phyloP scores from a whole-genome alignment of 805 yeast species.

The Saccharomyces jurei region DNA sequence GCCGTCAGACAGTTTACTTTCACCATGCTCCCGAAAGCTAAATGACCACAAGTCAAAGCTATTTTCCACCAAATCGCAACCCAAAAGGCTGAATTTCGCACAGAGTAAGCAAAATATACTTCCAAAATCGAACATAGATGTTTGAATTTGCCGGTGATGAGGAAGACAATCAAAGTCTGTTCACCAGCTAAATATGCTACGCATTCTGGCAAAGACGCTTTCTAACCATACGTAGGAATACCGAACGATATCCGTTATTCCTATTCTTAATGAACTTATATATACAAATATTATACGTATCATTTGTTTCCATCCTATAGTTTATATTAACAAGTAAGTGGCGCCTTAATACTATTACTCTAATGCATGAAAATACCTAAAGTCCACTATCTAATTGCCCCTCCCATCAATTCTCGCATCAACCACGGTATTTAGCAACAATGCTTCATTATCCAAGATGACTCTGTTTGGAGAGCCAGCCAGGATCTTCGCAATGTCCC shows the following conservation, averaged over 20 bases:
- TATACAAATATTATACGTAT: background rate
- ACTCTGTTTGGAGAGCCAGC: conserved; percentile 86
- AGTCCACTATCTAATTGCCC: background rate
- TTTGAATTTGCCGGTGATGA: background rate
- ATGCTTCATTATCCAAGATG: conserved; percentile 83
- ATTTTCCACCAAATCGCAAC: conserved; percentile 12
- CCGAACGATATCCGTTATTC: background rate
- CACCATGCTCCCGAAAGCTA: conserved; percentile 52
- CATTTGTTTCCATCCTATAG: background rate
- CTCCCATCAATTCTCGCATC: conserved; percentile 47
- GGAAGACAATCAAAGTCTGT: background rate
- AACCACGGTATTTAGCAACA: conserved; percentile 78
- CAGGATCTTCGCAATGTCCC: conserved; percentile 84
- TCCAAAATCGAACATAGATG: background rate
- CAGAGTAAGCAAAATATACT: background rate
- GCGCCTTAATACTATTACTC: background rate
- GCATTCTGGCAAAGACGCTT: background rate
- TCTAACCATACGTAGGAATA: background rate
- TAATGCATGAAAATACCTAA: background rate
- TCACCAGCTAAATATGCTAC: background rate
- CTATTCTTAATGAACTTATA: background rate
- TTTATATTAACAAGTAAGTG: background rate
- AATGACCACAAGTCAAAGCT: conserved; percentile 36
- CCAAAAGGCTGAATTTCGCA: conserved; percentile 12
- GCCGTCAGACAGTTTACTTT: conserved; percentile 51